phyloP scores from a whole-genome alignment of 1,139 yeast genomes.

The Geotrichum fermentans region DNA sequence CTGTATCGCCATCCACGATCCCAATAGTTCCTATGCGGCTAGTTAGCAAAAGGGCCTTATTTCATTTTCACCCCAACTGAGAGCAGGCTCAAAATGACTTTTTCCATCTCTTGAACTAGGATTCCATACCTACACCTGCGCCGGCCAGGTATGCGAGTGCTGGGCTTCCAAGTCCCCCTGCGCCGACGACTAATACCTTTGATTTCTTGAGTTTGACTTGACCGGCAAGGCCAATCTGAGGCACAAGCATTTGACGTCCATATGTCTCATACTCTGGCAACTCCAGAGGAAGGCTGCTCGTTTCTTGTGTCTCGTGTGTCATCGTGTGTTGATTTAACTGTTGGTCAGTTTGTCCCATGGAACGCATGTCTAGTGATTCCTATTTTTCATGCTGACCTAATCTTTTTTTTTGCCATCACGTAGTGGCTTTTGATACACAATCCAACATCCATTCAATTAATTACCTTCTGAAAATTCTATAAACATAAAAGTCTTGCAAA shows the following conservation, averaged over 20 bases:
- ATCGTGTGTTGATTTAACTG: neutral
- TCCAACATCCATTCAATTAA: too few species aligned
- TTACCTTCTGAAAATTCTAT: too few species aligned
- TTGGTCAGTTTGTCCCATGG: too few species aligned
- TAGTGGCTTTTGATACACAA: too few species aligned
- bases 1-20: constrained; percentile 79
- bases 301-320: neutral
- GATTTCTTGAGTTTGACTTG: constrained; percentile 58
- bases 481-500: too few species aligned
- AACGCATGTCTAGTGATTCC: too few species aligned
- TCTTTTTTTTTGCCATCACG: too few species aligned
- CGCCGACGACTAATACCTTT: constrained; percentile 76
- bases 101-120: too few species aligned
- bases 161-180: constrained; percentile 96
- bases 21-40: too few species aligned
- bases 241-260: constrained; percentile 94
- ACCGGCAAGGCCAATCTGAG: constrained; percentile 57
- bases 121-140: constrained; percentile 88
- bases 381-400: too few species aligned
- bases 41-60: constrained; percentile 17
- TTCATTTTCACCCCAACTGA: too few species aligned
- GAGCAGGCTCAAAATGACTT: neutral
- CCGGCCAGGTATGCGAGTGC: constrained; percentile 80
- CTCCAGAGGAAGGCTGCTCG: neutral
- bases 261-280: constrained; percentile 74